These are phyloP conservation scores for Hypoxylon sp. DNA, from an alignment of 2,329 filamentous ascomycete species.

Conservation along the genomic window DNA sequence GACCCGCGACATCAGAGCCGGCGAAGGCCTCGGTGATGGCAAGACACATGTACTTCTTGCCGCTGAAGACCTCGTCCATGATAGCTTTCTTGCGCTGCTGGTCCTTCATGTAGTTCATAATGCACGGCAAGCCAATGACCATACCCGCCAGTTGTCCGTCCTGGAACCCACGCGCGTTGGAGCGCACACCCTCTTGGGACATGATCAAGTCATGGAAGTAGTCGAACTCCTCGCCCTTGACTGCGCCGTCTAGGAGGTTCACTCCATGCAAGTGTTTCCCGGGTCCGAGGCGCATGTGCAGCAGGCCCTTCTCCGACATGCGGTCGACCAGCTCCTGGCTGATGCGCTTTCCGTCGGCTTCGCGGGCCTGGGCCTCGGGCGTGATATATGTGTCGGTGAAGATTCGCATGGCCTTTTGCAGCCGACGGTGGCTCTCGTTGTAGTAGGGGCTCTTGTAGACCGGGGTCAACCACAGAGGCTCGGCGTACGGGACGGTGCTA, in stretches of 20 bases:
- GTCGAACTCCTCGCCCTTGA: conserved; percentile 86
- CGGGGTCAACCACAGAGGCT: conserved; percentile 85
- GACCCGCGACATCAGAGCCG: conserved; percentile 83
- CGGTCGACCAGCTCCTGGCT: conserved; percentile 80
- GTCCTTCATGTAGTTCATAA: conserved; percentile 83
- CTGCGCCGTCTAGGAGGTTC: conserved; percentile 75
- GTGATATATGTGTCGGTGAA: conserved; percentile 81
- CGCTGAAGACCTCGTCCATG: conserved; percentile 79
- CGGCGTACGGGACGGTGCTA: conserved; percentile 84
- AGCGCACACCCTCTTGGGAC: conserved; percentile 78
- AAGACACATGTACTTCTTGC: conserved; percentile 89
- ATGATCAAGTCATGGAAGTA: conserved; percentile 88
- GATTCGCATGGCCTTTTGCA: conserved; percentile 78
- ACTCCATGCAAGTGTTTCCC: conserved; percentile 85
- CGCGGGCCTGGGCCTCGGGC: conserved; percentile 82
- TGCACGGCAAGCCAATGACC: conserved; percentile 84
- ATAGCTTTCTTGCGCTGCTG: conserved; percentile 75
- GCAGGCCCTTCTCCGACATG: conserved; percentile 80
- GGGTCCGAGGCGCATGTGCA: conserved; percentile 87
- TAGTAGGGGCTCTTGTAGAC: conserved; percentile 86
- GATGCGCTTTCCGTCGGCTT: conserved; percentile 80
- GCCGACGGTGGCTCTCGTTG: conserved; percentile 77
- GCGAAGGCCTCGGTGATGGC: conserved; percentile 93
- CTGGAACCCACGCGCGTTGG: conserved; percentile 83
- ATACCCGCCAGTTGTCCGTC: conserved; percentile 91